Evolutionary conservation across 371 early-diverging fungal genomes (phyloP).

Genomic region (Capniomyces stellatus): DNA sequence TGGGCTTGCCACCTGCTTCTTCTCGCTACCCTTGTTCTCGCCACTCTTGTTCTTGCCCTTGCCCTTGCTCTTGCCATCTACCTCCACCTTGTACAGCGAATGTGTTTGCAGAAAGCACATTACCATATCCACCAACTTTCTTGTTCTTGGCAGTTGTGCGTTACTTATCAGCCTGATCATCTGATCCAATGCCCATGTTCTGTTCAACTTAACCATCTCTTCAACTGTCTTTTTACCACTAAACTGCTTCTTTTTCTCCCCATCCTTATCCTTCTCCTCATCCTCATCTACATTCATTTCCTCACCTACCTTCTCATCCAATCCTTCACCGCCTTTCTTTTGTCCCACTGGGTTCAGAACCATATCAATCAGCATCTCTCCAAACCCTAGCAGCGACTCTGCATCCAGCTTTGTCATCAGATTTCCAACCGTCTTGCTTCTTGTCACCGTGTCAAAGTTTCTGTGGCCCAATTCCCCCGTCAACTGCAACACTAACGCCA

Average conservation of each 20-base stretch:
- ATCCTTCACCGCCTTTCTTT: too few species aligned
- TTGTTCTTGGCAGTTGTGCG: conserved; percentile 47
- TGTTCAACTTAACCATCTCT: conserved; percentile 30
- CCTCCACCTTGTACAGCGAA: conserved; percentile 33
- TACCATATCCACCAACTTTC: conserved; percentile 41
- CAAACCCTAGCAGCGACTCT: conserved; percentile 45
- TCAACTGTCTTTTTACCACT: conserved; percentile 11
- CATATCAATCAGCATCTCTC: conserved; percentile 43
- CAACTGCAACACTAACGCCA: conserved; percentile 36
- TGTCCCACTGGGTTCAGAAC: conserved; percentile 30
- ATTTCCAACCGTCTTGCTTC: conserved; percentile 54
- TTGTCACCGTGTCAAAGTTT: conserved; percentile 50
- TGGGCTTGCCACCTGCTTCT: not conserved
- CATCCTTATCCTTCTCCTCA: conserved; percentile 5
- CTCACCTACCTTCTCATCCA: too few species aligned
- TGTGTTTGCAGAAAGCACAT: conserved; percentile 46
- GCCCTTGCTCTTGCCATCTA: not conserved
- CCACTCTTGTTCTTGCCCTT: too few species aligned
- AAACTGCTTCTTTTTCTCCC: not conserved
- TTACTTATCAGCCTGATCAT: conserved; percentile 53
- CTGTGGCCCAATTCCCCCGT: conserved; percentile 45
- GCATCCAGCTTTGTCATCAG: conserved; percentile 49
- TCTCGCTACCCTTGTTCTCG: too few species aligned
- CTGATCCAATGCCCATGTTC: conserved; percentile 66
- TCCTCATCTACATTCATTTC: not conserved